Conservation (phyloP, 2,329 filamentous ascomycete species). For the Penicillium occitanis region DNA sequence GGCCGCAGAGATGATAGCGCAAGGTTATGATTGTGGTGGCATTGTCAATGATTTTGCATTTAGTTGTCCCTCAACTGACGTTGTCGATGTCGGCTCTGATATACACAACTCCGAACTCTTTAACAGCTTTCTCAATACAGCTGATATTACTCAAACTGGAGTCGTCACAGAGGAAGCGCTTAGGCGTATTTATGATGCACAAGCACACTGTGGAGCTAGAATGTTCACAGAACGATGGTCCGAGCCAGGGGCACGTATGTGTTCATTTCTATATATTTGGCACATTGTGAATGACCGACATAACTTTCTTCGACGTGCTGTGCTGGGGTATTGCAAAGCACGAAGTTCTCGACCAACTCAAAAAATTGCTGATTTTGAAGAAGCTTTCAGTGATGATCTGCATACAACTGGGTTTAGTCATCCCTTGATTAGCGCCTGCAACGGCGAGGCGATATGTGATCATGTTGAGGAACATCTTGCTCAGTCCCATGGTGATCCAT, state of each 20-base stretch:
- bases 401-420: not conserved
- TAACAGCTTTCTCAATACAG: slow-evolving; percentile 29
- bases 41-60: slow-evolving; percentile 24
- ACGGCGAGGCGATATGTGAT: not conserved
- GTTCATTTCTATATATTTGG: slow-evolving; percentile 28
- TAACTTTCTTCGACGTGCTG: slow-evolving; percentile 25
- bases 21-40: not conserved
- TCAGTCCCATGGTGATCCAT: not conserved
- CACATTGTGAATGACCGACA: slow-evolving; percentile 30
- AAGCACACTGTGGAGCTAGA: slow-evolving; percentile 26
- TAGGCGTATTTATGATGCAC: slow-evolving; percentile 29
- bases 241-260: slow-evolving; percentile 27
- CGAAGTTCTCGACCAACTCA: not conserved
- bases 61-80: slow-evolving; percentile 28
- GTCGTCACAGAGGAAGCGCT: slow-evolving; percentile 21
- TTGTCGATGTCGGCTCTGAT: slow-evolving; percentile 28
- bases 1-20: not conserved
- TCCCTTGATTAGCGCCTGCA: not conserved
- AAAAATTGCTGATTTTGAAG: not conserved
- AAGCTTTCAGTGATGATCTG: not conserved
- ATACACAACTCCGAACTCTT: slow-evolving; percentile 28
- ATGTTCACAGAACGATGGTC: slow-evolving; percentile 29
- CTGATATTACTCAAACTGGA: slow-evolving; percentile 27
- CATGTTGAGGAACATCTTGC: not conserved
- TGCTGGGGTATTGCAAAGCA: slow-evolving; percentile 17